Evolutionary conservation across 768 basidiomycete genomes (phyloP).

Genomic region (Ephemerocybe angulata): DNA sequence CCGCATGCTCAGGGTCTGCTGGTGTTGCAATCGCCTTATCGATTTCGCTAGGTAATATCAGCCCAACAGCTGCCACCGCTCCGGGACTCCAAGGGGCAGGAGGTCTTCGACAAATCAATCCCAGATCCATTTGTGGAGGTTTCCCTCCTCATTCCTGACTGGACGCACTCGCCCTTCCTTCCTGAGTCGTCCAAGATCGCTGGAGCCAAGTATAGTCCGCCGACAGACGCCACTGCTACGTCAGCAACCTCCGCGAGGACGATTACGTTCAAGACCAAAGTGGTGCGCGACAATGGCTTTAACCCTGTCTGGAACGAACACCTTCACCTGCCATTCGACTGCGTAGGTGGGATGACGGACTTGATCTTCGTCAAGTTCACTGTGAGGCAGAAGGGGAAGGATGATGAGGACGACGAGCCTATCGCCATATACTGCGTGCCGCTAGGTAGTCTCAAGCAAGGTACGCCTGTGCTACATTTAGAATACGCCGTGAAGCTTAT

Average conservation of each 20-base stretch:
- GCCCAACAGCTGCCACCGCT: slow-evolving; percentile 87
- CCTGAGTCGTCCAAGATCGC: not conserved
- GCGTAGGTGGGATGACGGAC: slow-evolving; percentile 70
- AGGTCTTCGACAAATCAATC: slow-evolving; percentile 50
- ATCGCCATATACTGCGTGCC: slow-evolving; percentile 73
- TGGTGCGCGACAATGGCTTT: slow-evolving; percentile 85
- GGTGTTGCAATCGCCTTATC: not conserved
- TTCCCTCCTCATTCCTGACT: slow-evolving; percentile 74
- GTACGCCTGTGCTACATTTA: slow-evolving; percentile 35
- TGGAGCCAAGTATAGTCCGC: slow-evolving; percentile 10
- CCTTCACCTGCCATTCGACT: slow-evolving; percentile 69
- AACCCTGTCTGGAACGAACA: slow-evolving; percentile 85
- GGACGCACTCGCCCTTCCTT: slow-evolving; percentile 37
- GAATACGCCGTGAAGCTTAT: not conserved
- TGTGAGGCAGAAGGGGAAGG: slow-evolving; percentile 59
- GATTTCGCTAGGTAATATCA: slow-evolving; percentile 48
- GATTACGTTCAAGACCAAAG: slow-evolving; percentile 53
- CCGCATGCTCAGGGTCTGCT: not conserved
- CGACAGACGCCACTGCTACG: slow-evolving; percentile 19
- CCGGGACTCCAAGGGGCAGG: slow-evolving; percentile 63
- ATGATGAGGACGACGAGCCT: slow-evolving; percentile 55
- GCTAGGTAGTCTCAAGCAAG: slow-evolving; percentile 67
- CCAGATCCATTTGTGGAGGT: slow-evolving; percentile 69
- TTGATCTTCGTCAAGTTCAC: slow-evolving; percentile 81
- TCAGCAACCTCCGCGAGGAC: slow-evolving; percentile 36